A percentile compares a stretch with the other conserved stretches of the same genome.
phyloP scores from a whole-genome alignment of 805 yeast genomes.

The Brettanomyces nanus region DNA sequence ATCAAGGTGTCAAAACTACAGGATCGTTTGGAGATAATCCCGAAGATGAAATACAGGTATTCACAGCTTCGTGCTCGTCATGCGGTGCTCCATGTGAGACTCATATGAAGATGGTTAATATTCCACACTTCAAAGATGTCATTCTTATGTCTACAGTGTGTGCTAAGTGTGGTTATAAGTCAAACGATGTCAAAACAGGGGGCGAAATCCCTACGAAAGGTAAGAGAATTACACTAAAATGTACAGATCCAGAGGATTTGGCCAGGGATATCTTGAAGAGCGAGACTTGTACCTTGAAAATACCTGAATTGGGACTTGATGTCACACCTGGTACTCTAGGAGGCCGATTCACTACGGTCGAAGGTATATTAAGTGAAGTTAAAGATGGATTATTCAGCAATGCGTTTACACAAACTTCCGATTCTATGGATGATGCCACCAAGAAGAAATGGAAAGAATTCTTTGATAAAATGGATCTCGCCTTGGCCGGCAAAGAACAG shows the following conservation, averaged over 20 bases:
- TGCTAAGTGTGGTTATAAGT: constrained; percentile 87
- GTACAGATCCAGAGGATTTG: constrained; percentile 87
- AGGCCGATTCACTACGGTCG: constrained; percentile 95
- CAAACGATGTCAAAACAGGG: constrained; percentile 97
- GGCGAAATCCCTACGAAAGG: constrained; percentile 92
- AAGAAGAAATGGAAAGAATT: constrained; percentile 78
- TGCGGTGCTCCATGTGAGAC: constrained; percentile 81
- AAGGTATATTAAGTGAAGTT: constrained; percentile 86
- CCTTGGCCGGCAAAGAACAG: constrained; percentile 69
- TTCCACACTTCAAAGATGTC: constrained; percentile 97
- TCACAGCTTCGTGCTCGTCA: constrained; percentile 86
- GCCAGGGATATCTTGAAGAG: constrained; percentile 91
- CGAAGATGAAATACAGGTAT: constrained; percentile 86
- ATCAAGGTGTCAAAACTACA: constrained; percentile 31
- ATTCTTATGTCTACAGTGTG: constrained; percentile 93
- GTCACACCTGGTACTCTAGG: constrained; percentile 95
- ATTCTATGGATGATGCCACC: constrained; percentile 78
- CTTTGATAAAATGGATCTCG: constrained; percentile 65
- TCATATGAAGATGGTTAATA: constrained; percentile 92
- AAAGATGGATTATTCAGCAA: constrained; percentile 79
- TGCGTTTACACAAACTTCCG: constrained; percentile 80
- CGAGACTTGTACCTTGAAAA: constrained; percentile 78
- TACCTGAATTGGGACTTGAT: constrained; percentile 88
- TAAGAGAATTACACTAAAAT: constrained; percentile 56
- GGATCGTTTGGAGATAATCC: constrained; percentile 66